Percentiles rank a stretch among this genome's conserved stretches.
Evolutionary conservation across 352 stramenopile species (phyloP).

Genomic region (Phytopythium helicoides): DNA sequence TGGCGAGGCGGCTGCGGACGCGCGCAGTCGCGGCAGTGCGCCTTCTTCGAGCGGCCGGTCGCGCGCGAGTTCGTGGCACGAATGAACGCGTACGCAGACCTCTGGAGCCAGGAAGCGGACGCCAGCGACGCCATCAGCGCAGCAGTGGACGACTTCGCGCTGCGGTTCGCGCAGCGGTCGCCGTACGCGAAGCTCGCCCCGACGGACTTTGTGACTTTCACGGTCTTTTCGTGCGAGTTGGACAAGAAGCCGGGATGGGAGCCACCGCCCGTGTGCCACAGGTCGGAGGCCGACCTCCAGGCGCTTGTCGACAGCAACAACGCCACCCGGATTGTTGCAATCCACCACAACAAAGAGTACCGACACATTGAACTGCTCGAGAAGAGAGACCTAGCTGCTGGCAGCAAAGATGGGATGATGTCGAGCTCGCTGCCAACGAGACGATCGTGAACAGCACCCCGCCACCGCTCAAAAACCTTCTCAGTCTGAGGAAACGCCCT

Average conservation of each 20-base stretch:
- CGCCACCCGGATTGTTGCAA: slow-evolving; percentile 23
- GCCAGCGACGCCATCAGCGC: slow-evolving; percentile 21
- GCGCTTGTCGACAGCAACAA: slow-evolving; percentile 7
- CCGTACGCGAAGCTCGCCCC: slow-evolving; percentile 27
- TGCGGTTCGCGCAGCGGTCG: slow-evolving; percentile 26
- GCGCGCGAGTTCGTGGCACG: slow-evolving; percentile 40
- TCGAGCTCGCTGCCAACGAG: not conserved
- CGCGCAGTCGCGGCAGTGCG: slow-evolving; percentile 13
- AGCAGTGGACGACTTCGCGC: slow-evolving; percentile 9
- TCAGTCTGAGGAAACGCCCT: slow-evolving; percentile 9
- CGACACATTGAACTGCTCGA: slow-evolving; percentile 30
- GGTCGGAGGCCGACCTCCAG: slow-evolving; percentile 17
- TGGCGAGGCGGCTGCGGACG: slow-evolving; percentile 12
- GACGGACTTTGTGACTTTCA: slow-evolving; percentile 65
- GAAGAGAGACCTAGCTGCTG: too few species aligned
- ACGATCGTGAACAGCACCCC: slow-evolving; percentile 5
- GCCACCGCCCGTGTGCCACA: slow-evolving; percentile 17
- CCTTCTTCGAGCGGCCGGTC: slow-evolving; percentile 30
- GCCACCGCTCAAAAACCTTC: slow-evolving; percentile 5
- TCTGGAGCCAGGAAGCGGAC: slow-evolving; percentile 31
- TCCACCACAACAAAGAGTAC: slow-evolving; percentile 53
- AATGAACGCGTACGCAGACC: slow-evolving; percentile 23
- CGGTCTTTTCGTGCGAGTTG: slow-evolving; percentile 37
- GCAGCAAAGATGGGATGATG: slow-evolving; percentile 8
- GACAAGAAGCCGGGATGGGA: not conserved